Evolutionary conservation across 495 filamentous ascomycete genomes (phyloP), one percentile per base, ranked within the genome.

Genomic region (Pyronema domesticum): DNA sequence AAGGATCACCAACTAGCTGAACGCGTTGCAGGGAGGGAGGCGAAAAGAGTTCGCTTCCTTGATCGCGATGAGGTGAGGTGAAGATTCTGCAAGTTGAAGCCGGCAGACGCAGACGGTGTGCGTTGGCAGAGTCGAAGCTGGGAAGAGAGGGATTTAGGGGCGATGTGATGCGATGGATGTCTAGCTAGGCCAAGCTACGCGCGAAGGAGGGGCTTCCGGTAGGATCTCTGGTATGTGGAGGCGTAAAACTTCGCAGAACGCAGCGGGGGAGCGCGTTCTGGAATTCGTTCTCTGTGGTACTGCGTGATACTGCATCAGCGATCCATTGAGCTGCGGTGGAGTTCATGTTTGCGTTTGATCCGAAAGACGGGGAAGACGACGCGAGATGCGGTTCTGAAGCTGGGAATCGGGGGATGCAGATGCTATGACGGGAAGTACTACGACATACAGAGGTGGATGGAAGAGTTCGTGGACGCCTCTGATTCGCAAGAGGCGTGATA

Each of bases 401-500:
- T 13, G 46, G 18, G 15, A 13, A 2, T 13, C 23, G 50, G 36
- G 49, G 36, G 35, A 10, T 35, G 13, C 14, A 36, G 30, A 53
- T 35, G 50, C 34, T 35, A 53, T 14, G 36, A 45, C 36, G 39
- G 33, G 39, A 35, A 46, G 6, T 9, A 39, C 34, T 39, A 53
- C 34, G 10, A 53, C 17, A 53, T 53, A 42, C 50, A 18, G 13
- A 50, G 47, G 33, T 53, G 30, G 34, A 40, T 13, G n/a, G 14
- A 9, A n/a, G 36, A 51, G 59, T 63, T 58, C 60, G 60, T 63
- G 60, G 60, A 59, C 56, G 60, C 52, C 60, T 63, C 60, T 63
- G 60, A 63, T 63, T 63, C 60, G 60, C 59, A 49, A 51, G 36
- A 36, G 17, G 35, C 35, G 30, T 19, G 23, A 35, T 48, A 61